phyloP scores from a whole-genome alignment of 1,139 yeast species.

The Suhomyces bribrorum region DNA sequence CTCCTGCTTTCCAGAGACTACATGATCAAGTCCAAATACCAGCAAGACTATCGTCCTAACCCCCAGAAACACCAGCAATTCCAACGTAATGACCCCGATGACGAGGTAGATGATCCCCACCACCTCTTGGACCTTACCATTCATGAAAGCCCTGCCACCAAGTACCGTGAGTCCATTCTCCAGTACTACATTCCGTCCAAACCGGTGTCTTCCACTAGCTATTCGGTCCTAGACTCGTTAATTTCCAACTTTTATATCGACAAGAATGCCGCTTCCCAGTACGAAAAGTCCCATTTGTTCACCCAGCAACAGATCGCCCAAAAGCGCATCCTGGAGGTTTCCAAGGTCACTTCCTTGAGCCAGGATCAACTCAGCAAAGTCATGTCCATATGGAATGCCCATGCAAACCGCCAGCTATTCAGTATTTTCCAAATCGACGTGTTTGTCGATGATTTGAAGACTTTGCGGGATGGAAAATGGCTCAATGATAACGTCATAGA shows the following conservation, averaged over 20 bases:
- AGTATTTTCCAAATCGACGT: conserved; percentile 56
- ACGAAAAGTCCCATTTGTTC: conserved; percentile 10
- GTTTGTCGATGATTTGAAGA: conserved; percentile 63
- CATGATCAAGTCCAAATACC: conserved; percentile 16
- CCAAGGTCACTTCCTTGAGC: conserved; percentile 13
- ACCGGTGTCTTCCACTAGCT: conserved; percentile 13
- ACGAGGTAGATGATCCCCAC: conserved; percentile 3
- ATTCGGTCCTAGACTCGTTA: conserved; percentile 16
- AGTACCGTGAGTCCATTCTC: conserved; percentile 15
- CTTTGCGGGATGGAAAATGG: conserved; percentile 76
- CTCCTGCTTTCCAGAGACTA: conserved; percentile 11
- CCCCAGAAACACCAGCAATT: no score
- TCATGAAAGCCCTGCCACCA: conserved; percentile 7
- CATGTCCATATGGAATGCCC: conserved; percentile 25
- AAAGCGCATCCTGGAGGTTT: conserved; percentile 9
- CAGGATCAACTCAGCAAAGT: conserved; percentile 23
- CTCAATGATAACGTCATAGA: conserved; percentile 90
- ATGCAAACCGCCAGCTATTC: conserved; percentile 21
- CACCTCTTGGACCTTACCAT: conserved; percentile 6
- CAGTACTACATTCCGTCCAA: conserved; percentile 14
- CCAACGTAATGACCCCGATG: conserved; percentile 1
- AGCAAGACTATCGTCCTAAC: conserved; percentile 13
- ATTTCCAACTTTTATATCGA: conserved; percentile 17
- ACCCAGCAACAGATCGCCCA: conserved; percentile 11
- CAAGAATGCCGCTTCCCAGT: conserved; percentile 12